phyloP scores from a whole-genome alignment of 148 eudicot genomes.

The Nepenthes mirabilis region DNA sequence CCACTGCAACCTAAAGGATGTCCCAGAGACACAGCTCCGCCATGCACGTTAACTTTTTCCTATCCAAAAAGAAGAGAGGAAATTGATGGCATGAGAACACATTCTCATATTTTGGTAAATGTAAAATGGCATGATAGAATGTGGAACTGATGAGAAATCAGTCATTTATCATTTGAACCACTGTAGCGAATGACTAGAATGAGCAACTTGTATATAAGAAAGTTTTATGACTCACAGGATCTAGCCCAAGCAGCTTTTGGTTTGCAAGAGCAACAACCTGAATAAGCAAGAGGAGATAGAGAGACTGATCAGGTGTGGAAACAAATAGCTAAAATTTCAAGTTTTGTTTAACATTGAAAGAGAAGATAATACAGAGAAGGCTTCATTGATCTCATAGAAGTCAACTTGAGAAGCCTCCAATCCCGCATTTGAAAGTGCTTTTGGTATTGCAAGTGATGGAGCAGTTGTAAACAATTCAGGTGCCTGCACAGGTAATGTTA shows the following conservation, averaged over 20 bases:
- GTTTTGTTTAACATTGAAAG: not conserved
- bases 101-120: not conserved
- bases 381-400: constrained; percentile 91
- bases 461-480: constrained; percentile 91
- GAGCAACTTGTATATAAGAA: not conserved
- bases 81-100: not conserved
- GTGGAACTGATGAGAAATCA: not conserved
- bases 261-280: constrained; percentile 96
- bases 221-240: constrained; percentile 44
- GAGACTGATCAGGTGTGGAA: not conserved
- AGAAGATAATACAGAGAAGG: constrained; percentile 63
- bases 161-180: no score
- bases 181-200: not conserved
- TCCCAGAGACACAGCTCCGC: constrained; percentile 97
- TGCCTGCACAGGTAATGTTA: constrained; percentile 43
- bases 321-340: constrained; percentile 3
- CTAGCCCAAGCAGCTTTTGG: constrained; percentile 67
- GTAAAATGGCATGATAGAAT: not conserved
- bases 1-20: constrained; percentile 99
- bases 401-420: constrained; percentile 68
- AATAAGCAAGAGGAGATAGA: constrained; percentile 10
- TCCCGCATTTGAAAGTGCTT: constrained; percentile 77
- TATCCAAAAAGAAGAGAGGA: constrained; percentile 13
- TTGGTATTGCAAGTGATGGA: constrained; percentile 95
- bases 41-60: constrained; percentile 81